phyloP scores from a whole-genome alignment of 176 grass and related monocot species.

The Calamus simplicifolius region DNA sequence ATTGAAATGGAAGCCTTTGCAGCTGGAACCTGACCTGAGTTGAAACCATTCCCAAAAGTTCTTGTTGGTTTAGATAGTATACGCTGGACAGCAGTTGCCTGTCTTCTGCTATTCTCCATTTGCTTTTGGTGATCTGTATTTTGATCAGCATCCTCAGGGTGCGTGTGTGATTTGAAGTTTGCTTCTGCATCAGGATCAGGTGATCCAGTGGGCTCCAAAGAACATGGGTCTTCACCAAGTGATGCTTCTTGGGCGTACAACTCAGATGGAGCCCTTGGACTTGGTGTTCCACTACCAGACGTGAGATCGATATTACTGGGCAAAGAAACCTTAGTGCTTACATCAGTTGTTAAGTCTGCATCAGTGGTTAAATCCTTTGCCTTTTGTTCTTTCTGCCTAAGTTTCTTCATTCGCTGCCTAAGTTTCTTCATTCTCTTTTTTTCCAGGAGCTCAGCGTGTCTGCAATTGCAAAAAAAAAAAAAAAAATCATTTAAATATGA shows the following conservation, averaged over 20 bases:
- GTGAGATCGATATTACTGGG: not conserved
- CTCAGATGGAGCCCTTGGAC: constrained; percentile 28
- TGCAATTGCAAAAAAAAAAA: constrained; percentile 26
- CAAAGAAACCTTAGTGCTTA: constrained; percentile 1
- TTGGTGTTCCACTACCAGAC: constrained; percentile 9
- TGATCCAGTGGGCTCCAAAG: constrained; percentile 13
- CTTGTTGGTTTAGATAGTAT: constrained; percentile 13
- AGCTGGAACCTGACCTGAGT: not conserved
- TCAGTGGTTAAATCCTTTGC: constrained; percentile 36
- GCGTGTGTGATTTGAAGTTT: constrained; percentile 4
- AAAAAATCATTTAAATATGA: no score
- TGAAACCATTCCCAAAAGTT: constrained; percentile 12
- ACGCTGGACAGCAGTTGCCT: constrained; percentile 2
- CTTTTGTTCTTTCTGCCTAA: constrained; percentile 75
- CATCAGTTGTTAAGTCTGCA: constrained; percentile 23
- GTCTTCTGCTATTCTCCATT: not conserved
- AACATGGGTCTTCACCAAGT: not conserved
- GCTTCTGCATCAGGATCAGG: constrained; percentile 10
- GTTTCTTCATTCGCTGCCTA: no score
- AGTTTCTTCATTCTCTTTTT: constrained; percentile 85
- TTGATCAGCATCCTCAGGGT: constrained; percentile 7
- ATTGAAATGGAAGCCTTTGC: constrained; percentile 22
- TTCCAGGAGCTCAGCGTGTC: constrained; percentile 56
- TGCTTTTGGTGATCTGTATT: constrained; percentile 20
- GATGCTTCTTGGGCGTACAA: constrained; percentile 23